A percentile compares a stretch with the other conserved stretches of the same genome.
phyloP scores from a whole-genome alignment of 371 early-diverging fungal species.

The Encephalitozoon romaleae region DNA sequence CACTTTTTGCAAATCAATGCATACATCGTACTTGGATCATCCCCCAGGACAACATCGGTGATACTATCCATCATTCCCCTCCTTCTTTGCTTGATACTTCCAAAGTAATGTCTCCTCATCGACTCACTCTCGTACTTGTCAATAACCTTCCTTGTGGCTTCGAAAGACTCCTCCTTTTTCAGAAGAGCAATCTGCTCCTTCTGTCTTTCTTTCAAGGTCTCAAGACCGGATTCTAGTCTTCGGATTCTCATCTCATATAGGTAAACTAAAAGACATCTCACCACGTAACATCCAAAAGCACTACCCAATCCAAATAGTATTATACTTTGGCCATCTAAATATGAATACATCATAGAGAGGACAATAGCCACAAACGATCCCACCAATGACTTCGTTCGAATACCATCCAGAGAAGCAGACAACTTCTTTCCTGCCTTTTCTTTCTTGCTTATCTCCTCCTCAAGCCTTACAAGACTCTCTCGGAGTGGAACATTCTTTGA shows the following conservation, averaged over 20 bases:
- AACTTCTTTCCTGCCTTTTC: constrained; percentile 16
- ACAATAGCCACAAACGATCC: background rate
- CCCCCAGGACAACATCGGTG: constrained; percentile 62
- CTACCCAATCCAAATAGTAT: background rate
- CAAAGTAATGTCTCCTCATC: constrained; percentile 16
- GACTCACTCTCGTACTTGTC: constrained; percentile 70
- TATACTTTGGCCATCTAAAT: background rate
- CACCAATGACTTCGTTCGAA: background rate
- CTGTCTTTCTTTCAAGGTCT: constrained; percentile 36
- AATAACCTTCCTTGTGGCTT: constrained; percentile 72
- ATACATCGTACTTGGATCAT: constrained; percentile 66
- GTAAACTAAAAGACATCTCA: background rate
- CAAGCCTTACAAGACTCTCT: constrained; percentile 36
- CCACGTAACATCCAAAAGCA: background rate
- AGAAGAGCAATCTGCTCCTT: constrained; percentile 66
- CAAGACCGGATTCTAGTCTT: constrained; percentile 20
- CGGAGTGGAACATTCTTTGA: constrained; percentile 33
- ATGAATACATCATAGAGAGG: background rate
- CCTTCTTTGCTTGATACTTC: constrained; percentile 56
- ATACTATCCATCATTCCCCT: constrained; percentile 75
- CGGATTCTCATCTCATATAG: constrained; percentile 12
- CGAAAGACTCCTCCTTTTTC: constrained; percentile 74
- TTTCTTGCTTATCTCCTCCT: constrained; percentile 30
- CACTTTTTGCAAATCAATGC: constrained; percentile 79
- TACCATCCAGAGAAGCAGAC: background rate